These are phyloP conservation scores for Actinomortierella wolfii DNA, from an alignment of 371 early-diverging fungal species.

Conservation along the genomic window DNA sequence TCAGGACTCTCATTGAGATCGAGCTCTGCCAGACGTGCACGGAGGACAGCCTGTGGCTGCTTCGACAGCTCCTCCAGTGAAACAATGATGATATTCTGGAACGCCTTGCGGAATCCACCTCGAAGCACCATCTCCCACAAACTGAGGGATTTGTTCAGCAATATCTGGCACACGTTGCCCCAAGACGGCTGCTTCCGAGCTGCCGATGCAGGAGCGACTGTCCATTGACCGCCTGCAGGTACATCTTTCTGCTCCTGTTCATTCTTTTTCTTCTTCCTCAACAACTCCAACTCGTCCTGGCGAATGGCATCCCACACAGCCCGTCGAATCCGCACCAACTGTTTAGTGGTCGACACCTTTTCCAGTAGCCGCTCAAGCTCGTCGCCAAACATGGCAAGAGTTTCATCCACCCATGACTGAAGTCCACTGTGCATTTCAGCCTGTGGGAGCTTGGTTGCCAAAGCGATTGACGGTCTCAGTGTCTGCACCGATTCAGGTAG, in stretches of 20 bases:
- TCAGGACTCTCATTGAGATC: constrained; percentile 24
- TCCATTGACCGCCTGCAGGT: no score
- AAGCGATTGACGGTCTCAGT: constrained; percentile 51
- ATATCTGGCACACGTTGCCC: constrained; percentile 11
- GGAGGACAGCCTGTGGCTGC: constrained; percentile 47
- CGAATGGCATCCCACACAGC: constrained; percentile 48
- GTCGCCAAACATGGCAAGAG: constrained; percentile 27
- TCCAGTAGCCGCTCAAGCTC: constrained; percentile 42
- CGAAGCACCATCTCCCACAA: constrained; percentile 51
- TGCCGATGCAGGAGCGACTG: no score
- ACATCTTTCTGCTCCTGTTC: constrained; percentile 2
- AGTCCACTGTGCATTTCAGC: constrained; percentile 31
- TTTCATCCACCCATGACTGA: constrained; percentile 45
- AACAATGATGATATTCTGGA: constrained; percentile 45
- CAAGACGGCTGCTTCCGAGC: no score
- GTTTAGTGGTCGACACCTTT: constrained; percentile 42
- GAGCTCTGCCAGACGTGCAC: constrained; percentile 43
- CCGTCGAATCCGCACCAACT: constrained; percentile 43
- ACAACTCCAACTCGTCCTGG: constrained; percentile 28
- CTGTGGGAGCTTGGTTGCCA: constrained; percentile 23
- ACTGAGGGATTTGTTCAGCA: constrained; percentile 41
- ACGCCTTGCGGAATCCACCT: constrained; percentile 43
- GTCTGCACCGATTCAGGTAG: constrained; percentile 58
- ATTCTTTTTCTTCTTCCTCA: not conserved
- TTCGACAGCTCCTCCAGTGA: constrained; percentile 35